Evolutionary conservation across 352 stramenopile species (phyloP), one percentile per base, ranked within the genome.

Genomic region (Phytopythium sindhum): DNA sequence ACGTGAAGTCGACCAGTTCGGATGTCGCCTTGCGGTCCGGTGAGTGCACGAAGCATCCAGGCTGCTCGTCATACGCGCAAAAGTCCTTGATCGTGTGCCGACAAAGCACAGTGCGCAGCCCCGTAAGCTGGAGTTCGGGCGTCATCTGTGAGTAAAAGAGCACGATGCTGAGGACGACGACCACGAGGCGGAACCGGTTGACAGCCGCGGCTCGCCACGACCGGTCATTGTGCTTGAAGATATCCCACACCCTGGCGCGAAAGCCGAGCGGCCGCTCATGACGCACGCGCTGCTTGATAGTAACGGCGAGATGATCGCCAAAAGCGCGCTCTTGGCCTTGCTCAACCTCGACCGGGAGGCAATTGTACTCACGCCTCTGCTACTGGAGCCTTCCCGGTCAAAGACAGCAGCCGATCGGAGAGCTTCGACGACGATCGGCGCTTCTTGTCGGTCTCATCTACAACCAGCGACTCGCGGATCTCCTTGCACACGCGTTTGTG

Each of bases 131-230:
- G 0, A 88, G 62, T 24, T 88, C 78, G 0, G 78, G 69, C 0
- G 73, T 86, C 1, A 76, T 88, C 53, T 88, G 78, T 29, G 77
- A 65, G 64, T 86, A 88, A 29, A 86, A 88, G 17, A 86, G 58
- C 0, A 33, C 69, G 44, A 86, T 79, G 39, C 76, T 88, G 10
- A 75, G 61, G 9, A 88, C 50, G 1, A 86, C 68, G 11, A 75
- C 35, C 5, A 50, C 44, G 14, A 88, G 58, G 4, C 77, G 78
- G 26, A 75, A 14, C 12, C 64, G 60, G 31, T 81, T 85, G 35
- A 72, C 58, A 7, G 73, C 31, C 2, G 41, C 63, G 5, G 72
- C 52, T 0, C 63, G 19, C 24, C 62, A 67, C 0, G 68, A 80
- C 19, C 68, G 45, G 29, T 86, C 65, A 11, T 72, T 73, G 42